phyloP scores from a whole-genome alignment of 148 eudicot species.

The Beta vulgaris region DNA sequence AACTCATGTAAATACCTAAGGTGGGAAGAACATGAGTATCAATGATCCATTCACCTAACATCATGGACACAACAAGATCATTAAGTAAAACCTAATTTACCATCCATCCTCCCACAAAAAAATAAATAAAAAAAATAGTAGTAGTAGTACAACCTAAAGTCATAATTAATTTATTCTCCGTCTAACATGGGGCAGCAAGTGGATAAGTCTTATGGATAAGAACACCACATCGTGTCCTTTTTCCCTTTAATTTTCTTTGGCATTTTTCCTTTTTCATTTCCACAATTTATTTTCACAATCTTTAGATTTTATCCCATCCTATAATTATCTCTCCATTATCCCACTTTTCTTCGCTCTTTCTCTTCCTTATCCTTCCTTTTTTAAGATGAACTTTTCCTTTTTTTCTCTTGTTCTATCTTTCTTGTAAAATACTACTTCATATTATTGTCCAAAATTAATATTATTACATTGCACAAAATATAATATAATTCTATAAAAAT shows the following conservation, averaged over 20 bases:
- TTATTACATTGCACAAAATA: no score
- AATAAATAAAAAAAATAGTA: background rate
- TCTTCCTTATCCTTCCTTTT: conserved; percentile 9
- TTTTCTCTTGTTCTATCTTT: background rate
- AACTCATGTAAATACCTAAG: no score
- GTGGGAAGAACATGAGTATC: no score
- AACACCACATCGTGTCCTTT: conserved; percentile 28
- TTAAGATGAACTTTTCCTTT: background rate
- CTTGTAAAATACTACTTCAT: no score
- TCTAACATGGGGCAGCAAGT: conserved; percentile 25
- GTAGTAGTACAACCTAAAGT: background rate
- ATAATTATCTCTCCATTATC: conserved; percentile 12
- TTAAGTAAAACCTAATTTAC: no score
- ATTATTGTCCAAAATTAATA: no score
- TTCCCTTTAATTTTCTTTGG: background rate
- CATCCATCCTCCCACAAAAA: background rate
- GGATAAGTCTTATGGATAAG: conserved; percentile 37
- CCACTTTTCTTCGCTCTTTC: background rate
- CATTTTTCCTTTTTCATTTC: background rate
- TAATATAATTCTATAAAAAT: conserved; percentile 7
- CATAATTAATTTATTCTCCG: background rate
- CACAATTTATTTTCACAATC: background rate
- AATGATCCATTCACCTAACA: no score
- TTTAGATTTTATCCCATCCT: background rate
- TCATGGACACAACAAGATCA: no score